These are phyloP conservation scores for Alternaria angustiovoidea DNA, from an alignment of 2,329 filamentous ascomycete species.

Conservation along the genomic window DNA sequence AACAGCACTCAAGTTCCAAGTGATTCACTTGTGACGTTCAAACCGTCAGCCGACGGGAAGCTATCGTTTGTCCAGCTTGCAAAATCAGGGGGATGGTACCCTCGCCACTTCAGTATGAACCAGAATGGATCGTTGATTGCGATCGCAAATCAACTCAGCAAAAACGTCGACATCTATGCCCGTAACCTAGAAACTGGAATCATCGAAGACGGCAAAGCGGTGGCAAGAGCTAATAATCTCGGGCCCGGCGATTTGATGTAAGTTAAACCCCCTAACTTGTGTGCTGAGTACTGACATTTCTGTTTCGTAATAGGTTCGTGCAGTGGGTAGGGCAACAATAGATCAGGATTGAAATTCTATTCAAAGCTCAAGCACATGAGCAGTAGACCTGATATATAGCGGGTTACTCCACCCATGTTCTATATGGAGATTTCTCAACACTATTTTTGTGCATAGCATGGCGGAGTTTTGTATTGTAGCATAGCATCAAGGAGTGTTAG, in stretches of 20 bases:
- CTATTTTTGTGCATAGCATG: slow-evolving; percentile 1
- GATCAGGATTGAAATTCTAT: neutral
- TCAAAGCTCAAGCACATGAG: neutral
- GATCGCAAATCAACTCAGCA: slow-evolving; percentile 69
- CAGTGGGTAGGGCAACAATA: slow-evolving; percentile 9
- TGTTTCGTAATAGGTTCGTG: slow-evolving; percentile 9
- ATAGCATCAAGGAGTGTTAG: neutral
- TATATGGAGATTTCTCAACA: neutral
- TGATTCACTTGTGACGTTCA: slow-evolving; percentile 67
- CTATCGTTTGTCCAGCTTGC: slow-evolving; percentile 65
- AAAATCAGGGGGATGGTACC: slow-evolving; percentile 70
- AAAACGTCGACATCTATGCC: slow-evolving; percentile 67
- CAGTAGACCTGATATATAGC: neutral
- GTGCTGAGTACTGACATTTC: neutral
- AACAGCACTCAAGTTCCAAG: slow-evolving; percentile 48
- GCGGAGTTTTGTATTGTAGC: neutral
- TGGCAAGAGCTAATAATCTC: slow-evolving; percentile 40
- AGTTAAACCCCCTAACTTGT: neutral
- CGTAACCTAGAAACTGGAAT: slow-evolving; percentile 68
- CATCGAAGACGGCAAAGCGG: slow-evolving; percentile 58
- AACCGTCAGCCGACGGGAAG: slow-evolving; percentile 57
- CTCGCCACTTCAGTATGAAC: slow-evolving; percentile 74
- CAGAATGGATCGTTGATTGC: slow-evolving; percentile 69
- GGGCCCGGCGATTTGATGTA: slow-evolving; percentile 36
- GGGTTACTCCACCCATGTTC: neutral